Percentiles rank a stretch among this genome's conserved stretches.
phyloP scores from a whole-genome alignment of 1,284 basidiomycete species.

The Heliocybe sulcata region DNA sequence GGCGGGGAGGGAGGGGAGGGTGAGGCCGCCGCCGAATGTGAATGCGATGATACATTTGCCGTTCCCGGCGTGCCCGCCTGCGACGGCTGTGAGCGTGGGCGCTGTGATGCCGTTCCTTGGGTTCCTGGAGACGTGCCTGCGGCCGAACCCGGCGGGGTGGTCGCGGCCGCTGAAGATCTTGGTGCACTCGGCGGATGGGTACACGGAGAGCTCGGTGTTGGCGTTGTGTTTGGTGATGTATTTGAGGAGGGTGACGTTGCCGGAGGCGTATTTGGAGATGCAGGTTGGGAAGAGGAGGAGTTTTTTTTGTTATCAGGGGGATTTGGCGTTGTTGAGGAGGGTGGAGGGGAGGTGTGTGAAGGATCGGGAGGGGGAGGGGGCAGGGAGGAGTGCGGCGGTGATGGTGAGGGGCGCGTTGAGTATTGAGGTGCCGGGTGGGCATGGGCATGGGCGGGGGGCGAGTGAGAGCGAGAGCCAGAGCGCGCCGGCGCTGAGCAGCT shows the following conservation, averaged over 20 bases:
- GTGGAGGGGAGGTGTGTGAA: slow-evolving; percentile 60
- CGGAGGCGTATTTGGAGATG: slow-evolving; percentile 87
- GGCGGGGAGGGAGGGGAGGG: too few species aligned
- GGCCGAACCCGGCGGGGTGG: slow-evolving; percentile 29
- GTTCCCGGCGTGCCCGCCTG: slow-evolving; percentile 59
- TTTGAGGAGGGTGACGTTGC: slow-evolving; percentile 57
- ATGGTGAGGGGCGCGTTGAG: slow-evolving; percentile 18
- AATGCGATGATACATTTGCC: slow-evolving; percentile 67
- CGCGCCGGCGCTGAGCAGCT: background rate
- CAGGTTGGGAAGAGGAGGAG: slow-evolving; percentile 63
- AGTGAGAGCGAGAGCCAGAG: slow-evolving; percentile 11
- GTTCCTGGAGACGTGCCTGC: slow-evolving; percentile 54
- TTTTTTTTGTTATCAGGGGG: slow-evolving; percentile 90
- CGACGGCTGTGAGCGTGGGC: slow-evolving; percentile 37
- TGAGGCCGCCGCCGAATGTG: slow-evolving; percentile 60
- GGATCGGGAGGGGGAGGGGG: slow-evolving; percentile 15
- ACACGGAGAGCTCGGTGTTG: slow-evolving; percentile 88
- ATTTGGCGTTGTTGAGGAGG: slow-evolving; percentile 69
- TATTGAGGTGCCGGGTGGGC: slow-evolving; percentile 4
- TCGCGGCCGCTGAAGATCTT: slow-evolving; percentile 64
- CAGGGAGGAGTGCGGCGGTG: slow-evolving; percentile 17
- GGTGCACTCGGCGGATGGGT: slow-evolving; percentile 74
- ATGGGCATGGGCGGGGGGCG: slow-evolving; percentile 19
- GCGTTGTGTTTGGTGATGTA: slow-evolving; percentile 90
- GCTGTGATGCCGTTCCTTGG: slow-evolving; percentile 49